phyloP scores from a whole-genome alignment of 805 yeast genomes.

The Sungouiozyma intestinalis region DNA sequence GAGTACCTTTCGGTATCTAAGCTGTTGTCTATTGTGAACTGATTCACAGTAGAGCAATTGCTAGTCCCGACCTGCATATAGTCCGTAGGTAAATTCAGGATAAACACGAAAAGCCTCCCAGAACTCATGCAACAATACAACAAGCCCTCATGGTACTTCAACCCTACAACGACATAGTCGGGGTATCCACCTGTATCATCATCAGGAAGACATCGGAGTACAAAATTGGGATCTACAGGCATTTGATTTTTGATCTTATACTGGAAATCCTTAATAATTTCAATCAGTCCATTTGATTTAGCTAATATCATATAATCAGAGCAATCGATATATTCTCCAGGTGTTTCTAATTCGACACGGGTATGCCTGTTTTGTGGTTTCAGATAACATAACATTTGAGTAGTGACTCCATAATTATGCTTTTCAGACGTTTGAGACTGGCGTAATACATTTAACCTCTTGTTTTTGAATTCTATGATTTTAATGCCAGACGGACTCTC shows the following conservation, averaged over 20 bases:
- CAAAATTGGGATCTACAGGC: conserved; percentile 11
- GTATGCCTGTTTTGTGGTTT: conserved; percentile 9
- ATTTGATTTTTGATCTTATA: conserved; percentile 7
- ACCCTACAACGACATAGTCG: conserved; percentile 12
- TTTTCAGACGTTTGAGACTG: conserved; percentile 2
- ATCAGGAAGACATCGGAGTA: conserved; percentile 18
- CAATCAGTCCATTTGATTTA: conserved; percentile 22
- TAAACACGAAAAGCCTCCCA: conserved; percentile 18
- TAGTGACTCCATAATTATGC: conserved; percentile 11
- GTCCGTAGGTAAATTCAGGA: conserved; percentile 19
- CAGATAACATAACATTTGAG: conserved; percentile 21
- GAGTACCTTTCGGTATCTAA: neutral
- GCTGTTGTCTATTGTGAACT: neutral
- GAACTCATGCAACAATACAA: conserved; percentile 19
- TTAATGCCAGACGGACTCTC: conserved; percentile 16
- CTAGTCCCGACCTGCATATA: conserved; percentile 14
- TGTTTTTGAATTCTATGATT: conserved; percentile 11
- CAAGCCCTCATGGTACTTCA: conserved; percentile 19
- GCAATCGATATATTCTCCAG: conserved; percentile 7
- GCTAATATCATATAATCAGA: conserved; percentile 24
- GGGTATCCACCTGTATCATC: conserved; percentile 4
- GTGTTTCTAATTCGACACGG: neutral
- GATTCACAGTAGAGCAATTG: neutral
- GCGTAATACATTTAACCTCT: conserved; percentile 6
- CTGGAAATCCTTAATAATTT: conserved; percentile 18